Conservation (phyloP, 176 grass and related monocot genomes). For the Areca catechu region DNA sequence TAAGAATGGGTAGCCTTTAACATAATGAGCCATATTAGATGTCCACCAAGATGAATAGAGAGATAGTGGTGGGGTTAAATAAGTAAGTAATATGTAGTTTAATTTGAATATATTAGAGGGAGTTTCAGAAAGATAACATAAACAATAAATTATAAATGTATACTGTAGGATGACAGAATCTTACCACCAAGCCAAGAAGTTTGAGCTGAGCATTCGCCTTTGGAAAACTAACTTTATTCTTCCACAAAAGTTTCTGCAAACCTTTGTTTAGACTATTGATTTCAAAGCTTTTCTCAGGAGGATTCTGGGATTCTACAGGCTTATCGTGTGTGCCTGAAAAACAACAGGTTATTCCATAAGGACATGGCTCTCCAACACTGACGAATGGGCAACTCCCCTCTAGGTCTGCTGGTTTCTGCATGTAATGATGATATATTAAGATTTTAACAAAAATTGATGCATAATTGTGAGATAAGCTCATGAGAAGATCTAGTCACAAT, state of each 20-base stretch:
- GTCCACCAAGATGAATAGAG: too few relatives aligned
- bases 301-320: slow-evolving; percentile 19
- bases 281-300: slow-evolving; percentile 28
- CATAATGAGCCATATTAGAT: too few relatives aligned
- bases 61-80: too few relatives aligned
- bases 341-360: slow-evolving; percentile 76
- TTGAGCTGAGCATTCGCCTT: slow-evolving; percentile 78
- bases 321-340: slow-evolving; percentile 60
- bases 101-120: too few relatives aligned
- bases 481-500: too few relatives aligned
- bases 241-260: slow-evolving; percentile 88
- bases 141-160: too few relatives aligned
- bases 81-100: too few relatives aligned
- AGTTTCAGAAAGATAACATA: too few relatives aligned
- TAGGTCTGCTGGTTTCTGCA: slow-evolving; percentile 81
- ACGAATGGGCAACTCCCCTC: slow-evolving; percentile 79
- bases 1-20: too few relatives aligned
- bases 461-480: too few relatives aligned
- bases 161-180: background rate
- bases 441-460: too few relatives aligned
- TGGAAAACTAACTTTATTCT: slow-evolving; percentile 75
- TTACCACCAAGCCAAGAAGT: slow-evolving; percentile 83
- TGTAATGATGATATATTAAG: background rate
- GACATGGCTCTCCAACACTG: slow-evolving; percentile 37
- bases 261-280: slow-evolving; percentile 76